These are phyloP conservation scores for Starmerella cellae DNA, from an alignment of 805 yeast species.

Conservation along the genomic window DNA sequence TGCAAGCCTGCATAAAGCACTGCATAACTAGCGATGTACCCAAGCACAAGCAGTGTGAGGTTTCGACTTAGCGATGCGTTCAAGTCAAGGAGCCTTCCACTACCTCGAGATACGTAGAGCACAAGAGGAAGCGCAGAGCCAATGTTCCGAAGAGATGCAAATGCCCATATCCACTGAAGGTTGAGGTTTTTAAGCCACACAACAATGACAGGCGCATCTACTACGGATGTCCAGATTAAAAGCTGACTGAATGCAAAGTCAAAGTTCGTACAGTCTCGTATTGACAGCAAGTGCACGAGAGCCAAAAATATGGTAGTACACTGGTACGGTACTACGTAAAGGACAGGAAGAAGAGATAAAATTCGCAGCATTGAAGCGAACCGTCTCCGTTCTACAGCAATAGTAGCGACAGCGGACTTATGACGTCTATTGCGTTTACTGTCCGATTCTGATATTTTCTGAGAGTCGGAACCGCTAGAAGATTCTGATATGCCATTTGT, in stretches of 20 bases:
- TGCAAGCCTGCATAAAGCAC: constrained; percentile 66
- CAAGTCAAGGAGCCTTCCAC: background rate
- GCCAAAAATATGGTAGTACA: constrained; percentile 38
- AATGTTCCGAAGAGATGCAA: constrained; percentile 67
- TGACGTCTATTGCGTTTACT: too few species aligned
- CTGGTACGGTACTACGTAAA: constrained; percentile 26
- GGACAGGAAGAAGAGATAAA: background rate
- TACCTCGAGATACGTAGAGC: constrained; percentile 1
- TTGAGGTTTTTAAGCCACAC: constrained; percentile 69
- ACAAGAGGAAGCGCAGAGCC: constrained; percentile 51
- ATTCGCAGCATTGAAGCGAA: too few species aligned
- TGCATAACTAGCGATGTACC: constrained; percentile 45
- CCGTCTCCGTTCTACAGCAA: background rate
- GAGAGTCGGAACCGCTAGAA: too few species aligned
- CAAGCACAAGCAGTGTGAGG: constrained; percentile 29
- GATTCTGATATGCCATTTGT: too few species aligned
- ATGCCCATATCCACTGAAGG: constrained; percentile 67
- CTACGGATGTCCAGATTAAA: constrained; percentile 62
- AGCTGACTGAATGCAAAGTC: constrained; percentile 38
- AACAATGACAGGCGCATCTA: constrained; percentile 60
- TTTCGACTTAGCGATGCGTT: constrained; percentile 10
- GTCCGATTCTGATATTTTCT: too few species aligned
- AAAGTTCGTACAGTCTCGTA: constrained; percentile 4
- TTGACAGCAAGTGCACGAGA: constrained; percentile 8
- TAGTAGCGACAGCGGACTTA: background rate